A percentile compares a stretch with the other conserved stretches of the same genome.
phyloP scores from a whole-genome alignment of 257 asterid species.

The Solanum appendiculatum region DNA sequence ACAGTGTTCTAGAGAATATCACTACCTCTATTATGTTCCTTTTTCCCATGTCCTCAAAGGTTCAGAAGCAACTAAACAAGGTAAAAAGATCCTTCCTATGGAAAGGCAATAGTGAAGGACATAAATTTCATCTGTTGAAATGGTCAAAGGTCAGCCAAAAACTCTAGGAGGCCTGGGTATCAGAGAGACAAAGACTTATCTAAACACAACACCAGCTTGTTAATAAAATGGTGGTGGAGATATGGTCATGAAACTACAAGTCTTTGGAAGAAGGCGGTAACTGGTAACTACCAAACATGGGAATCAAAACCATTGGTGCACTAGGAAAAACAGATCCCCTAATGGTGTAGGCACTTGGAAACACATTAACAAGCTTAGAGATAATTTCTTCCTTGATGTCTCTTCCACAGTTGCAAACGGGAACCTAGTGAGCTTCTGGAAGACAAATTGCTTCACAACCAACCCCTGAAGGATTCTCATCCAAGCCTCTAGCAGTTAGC shows the following conservation, averaged over 20 bases:
- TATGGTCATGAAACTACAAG: neutral
- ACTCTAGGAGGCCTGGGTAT: neutral
- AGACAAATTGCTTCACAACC: neutral
- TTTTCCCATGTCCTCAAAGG: neutral
- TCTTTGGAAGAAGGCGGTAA: neutral
- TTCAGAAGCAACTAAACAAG: neutral
- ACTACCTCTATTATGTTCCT: neutral
- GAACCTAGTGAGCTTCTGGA: neutral
- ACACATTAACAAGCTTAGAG: neutral
- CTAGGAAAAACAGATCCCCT: neutral
- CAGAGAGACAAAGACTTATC: neutral
- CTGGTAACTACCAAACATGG: neutral
- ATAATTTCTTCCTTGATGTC: neutral
- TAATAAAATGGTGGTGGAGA: neutral
- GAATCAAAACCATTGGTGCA: neutral
- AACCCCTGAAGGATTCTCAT: neutral
- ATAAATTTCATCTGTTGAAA: neutral
- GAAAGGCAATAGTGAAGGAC: neutral
- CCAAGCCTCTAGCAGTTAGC: neutral
- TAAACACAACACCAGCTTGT: neutral
- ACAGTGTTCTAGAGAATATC: neutral
- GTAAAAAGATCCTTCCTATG: neutral
- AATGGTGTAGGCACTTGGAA: neutral
- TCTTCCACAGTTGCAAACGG: neutral
- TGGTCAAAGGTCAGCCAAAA: neutral